Base-by-base conservation (phyloP, 139 green algal genomes). In the Limnomonas spitsbergensis region DNA sequence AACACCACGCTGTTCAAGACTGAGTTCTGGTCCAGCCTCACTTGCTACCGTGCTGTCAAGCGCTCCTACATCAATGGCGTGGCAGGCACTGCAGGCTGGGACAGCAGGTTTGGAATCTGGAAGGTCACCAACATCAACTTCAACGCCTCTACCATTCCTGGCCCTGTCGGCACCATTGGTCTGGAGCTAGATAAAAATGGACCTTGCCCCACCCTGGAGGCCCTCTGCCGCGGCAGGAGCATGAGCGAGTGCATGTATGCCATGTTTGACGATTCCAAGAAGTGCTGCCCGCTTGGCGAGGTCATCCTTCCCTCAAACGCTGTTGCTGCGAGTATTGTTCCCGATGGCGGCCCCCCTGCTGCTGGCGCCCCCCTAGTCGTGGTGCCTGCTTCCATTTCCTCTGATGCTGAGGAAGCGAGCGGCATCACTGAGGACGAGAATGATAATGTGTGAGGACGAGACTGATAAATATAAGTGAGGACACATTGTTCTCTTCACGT, bases 1-100 rank as follows among this genome's bases (percentile, higher is more conserved):
- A 77, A 68, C 72, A 77, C 72, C 2, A 68, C 40, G 2, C 72
- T 61, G 36, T 67, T 68, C 27, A 77, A 77, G 72, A 32, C 24
- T 4, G 72, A 77, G 72, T 77, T 77, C 40, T 77, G 40, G 39
- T 77, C 72, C 72, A 27, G 2, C 2, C 72, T 32, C 7, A 39
- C n/a, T 14, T 77, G 72, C 72, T 14, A 67, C 2, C 20, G 72
- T 38, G 39, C 72, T 68, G 72, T 77, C n/a, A 32, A 20, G 39
- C 29, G 67, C 14, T 38, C 72, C 2, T 77, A 68, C 42, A 68
- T 77, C 42, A 77, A 77, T 39, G 72, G 72, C 42, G 29, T 4
- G 24, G 6, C 4, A 4, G 40, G 66, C 39, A 37, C 40, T 34
- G 14, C 72, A 27, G n/a, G 26, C 42, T 77, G 72, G 72, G 72